Conservation (phyloP, 2,329 filamentous ascomycete genomes). For the Cladobotryum mycophilum region DNA sequence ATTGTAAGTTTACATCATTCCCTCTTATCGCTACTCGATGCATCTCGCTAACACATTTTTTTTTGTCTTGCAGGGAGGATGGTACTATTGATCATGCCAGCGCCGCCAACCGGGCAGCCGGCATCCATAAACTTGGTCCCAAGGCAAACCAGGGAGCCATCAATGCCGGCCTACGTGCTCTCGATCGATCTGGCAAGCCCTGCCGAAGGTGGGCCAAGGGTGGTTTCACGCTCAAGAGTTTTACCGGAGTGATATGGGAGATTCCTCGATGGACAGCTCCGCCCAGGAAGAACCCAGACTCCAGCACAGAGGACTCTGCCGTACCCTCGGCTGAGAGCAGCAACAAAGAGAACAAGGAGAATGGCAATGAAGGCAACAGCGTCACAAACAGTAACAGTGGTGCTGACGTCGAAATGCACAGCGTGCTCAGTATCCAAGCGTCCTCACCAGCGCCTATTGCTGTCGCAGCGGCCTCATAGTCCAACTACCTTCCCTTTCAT, state of each 20-base stretch:
- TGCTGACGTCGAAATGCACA: conserved; percentile 48
- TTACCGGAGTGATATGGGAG: conserved; percentile 81
- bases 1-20: conserved; percentile 59
- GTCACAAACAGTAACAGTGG: conserved; percentile 38
- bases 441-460: conserved; percentile 46
- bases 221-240: conserved; percentile 79
- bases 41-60: neutral
- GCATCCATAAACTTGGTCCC: conserved; percentile 79
- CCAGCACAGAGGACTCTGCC: conserved; percentile 40
- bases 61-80: conserved; percentile 46
- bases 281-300: conserved; percentile 45
- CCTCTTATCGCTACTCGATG: conserved; percentile 22
- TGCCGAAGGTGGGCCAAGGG: conserved; percentile 89
- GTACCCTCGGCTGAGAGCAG: conserved; percentile 41
- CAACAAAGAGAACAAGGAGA: conserved; percentile 60
- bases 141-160: conserved; percentile 97
- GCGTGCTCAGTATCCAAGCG: conserved; percentile 43
- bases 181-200: conserved; percentile 86
- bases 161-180: conserved; percentile 88
- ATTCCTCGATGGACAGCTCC: conserved; percentile 78
- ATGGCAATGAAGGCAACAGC: conserved; percentile 45
- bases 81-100: conserved; percentile 54
- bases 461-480: conserved; percentile 39
- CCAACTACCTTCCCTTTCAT: neutral
- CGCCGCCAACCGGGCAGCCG: conserved; percentile 41